Percentiles rank a stretch among this genome's conserved stretches.
These are phyloP conservation scores for Leishmania braziliensis DNA, from an alignment of 208 protist genomes.

Conservation along the genomic window DNA sequence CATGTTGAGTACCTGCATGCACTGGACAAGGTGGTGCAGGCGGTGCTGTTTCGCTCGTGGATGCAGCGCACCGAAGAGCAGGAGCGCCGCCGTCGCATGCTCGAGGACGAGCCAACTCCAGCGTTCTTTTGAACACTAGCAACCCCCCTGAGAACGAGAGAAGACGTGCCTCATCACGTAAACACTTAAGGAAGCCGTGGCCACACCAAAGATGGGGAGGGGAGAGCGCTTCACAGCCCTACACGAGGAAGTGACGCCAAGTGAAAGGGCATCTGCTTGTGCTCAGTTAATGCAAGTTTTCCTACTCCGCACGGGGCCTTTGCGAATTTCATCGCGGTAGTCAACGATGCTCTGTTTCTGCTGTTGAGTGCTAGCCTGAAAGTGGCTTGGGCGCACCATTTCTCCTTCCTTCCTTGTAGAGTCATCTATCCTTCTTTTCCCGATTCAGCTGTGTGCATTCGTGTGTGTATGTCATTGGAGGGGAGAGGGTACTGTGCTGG, in stretches of 20 bases:
- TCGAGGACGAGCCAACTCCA: constrained; percentile 49
- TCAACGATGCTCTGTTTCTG: background rate
- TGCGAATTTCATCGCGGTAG: background rate
- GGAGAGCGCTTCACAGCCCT: background rate
- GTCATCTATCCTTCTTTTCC: background rate
- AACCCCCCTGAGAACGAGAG: background rate
- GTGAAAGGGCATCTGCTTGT: background rate
- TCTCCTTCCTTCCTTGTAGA: background rate
- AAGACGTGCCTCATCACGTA: background rate
- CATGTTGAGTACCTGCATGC: constrained; percentile 61
- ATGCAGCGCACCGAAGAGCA: constrained; percentile 62
- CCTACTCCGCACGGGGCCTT: background rate
- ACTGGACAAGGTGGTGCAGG: constrained; percentile 82
- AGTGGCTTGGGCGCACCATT: background rate
- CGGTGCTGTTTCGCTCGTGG: constrained; percentile 59
- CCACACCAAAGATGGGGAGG: background rate
- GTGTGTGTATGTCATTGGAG: background rate
- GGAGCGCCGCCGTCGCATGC: constrained; percentile 59
- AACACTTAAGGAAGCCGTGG: background rate
- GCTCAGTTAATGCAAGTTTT: background rate
- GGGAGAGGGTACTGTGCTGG: background rate
- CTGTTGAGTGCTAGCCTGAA: background rate
- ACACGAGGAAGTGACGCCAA: background rate
- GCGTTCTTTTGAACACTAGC: constrained; percentile 25
- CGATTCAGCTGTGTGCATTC: background rate